Evolutionary conservation across 305 asterid genomes (phyloP), one percentile per base, ranked within the genome.

Genomic region (Fraxinus angustifolia): DNA sequence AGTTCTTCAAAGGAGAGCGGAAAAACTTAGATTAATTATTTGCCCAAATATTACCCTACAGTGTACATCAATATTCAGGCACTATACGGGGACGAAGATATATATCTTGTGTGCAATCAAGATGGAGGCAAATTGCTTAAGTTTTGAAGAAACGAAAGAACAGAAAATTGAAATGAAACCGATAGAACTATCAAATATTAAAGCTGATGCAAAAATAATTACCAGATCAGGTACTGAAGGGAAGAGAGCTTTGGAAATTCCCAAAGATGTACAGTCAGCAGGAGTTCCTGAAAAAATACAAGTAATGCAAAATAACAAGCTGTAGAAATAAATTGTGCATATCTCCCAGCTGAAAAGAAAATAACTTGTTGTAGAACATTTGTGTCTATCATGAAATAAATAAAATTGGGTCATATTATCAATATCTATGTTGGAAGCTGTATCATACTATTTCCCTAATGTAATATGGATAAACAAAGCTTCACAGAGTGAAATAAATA

Each of bases 241-340:
- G 81, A 88, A 85, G 36, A 88, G 83, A 70, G 76, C 83, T 78
- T 83, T 83, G 70, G 91, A 87, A 78, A 85, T 73, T 60, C 91
- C 91, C 72, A 88, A 58, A 56, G 91, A 88, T 70, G 90, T 80
- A 80, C 91, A 88, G 71, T 88, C 91, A 8, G 90, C 91, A 1
- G 91, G 91, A 79, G 88, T 82, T 82, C 91, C 91, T 88, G 90
- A 48, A 82, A 82, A 34, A 75, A 62, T 40, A 70, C 17, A 77
- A 78, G 72, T 45, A 73, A 62, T 30, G 77, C 78, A 79, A 81
- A 33, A 30, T 14, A 70, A 4, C 12, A 8, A 16, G 75, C n/a
- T 14, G 75, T 70, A 14, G 40, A 70, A 71, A 71, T 14, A n/a
- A 31, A 14, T 34, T 33, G 19, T 71, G 48, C 48, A 34, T 6